Conservation (phyloP, 2,329 filamentous ascomycete species). For the Mollisiaceae sp. region DNA sequence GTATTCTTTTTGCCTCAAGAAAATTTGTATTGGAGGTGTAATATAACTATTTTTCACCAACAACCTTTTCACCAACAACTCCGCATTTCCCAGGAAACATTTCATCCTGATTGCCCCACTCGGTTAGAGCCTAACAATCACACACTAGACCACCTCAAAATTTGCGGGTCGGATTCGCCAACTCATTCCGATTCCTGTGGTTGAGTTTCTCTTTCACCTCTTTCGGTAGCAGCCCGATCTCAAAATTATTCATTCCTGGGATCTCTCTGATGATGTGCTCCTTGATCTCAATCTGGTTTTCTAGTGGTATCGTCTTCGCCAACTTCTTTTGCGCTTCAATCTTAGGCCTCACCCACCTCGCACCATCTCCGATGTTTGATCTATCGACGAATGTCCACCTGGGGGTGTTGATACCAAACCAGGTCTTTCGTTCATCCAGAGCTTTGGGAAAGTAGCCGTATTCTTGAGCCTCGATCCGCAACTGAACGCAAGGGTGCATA, state of each 20-base stretch:
- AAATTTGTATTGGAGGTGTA: no score
- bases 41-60: no score
- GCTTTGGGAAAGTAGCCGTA: conserved; percentile 12
- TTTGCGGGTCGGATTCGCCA: conserved; percentile 1
- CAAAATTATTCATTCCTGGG: conserved; percentile 16
- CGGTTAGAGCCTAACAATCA: background rate
- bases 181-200: conserved; percentile 12
- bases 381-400: conserved; percentile 13
- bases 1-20: no score
- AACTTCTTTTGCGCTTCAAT: background rate
- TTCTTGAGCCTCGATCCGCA: conserved; percentile 6
- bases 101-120: no score
- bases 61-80: no score
- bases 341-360: conserved; percentile 9
- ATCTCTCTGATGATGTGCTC: conserved; percentile 21
- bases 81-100: no score
- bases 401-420: background rate
- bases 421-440: background rate
- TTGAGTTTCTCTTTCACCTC: conserved; percentile 13
- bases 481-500: conserved; percentile 17
- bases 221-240: conserved; percentile 12
- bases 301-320: background rate
- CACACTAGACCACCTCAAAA: background rate
- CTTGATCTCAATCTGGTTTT: conserved; percentile 10
- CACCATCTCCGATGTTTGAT: conserved; percentile 11